Conservation (phyloP, 441 rosid genomes). For the Populus tomentosa region DNA sequence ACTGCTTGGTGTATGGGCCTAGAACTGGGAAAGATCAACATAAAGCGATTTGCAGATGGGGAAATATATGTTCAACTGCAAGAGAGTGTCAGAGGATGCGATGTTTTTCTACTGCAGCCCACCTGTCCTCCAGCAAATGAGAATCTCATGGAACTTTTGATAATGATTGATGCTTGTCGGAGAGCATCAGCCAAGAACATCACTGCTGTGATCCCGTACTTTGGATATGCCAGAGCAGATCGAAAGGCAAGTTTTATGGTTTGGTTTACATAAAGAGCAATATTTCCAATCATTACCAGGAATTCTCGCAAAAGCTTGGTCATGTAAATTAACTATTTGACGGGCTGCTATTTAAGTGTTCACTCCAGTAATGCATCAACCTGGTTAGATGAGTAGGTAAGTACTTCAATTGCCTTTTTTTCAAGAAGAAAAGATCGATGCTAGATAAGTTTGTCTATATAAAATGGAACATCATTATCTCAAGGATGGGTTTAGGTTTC, state of each 20-base stretch:
- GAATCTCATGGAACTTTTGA: conserved; percentile 91
- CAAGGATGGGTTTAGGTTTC: neutral
- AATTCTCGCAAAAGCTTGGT: neutral
- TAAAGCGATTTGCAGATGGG: conserved; percentile 92
- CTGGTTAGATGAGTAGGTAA: neutral
- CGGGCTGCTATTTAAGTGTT: neutral
- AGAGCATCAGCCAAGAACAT: conserved; percentile 39
- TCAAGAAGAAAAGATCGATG: neutral
- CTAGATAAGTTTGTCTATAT: neutral
- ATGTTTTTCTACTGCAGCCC: conserved; percentile 89
- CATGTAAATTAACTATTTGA: neutral
- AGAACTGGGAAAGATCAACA: conserved; percentile 86
- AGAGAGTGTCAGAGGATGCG: conserved; percentile 97
- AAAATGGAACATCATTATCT: neutral
- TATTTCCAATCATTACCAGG: neutral
- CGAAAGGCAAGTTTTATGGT: conserved; percentile 53
- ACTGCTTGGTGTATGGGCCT: conserved; percentile 90
- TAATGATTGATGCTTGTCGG: conserved; percentile 98
- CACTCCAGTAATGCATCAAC: neutral
- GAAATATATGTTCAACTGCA: conserved; percentile 93
- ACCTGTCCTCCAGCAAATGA: conserved; percentile 98
- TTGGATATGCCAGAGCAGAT: conserved; percentile 98
- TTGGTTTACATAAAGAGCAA: neutral
- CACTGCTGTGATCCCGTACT: conserved; percentile 96
- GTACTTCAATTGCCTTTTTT: neutral